A percentile compares a stretch with the other conserved stretches of the same genome.
Evolutionary conservation across 257 asterid species (phyloP).

Genomic region (Asclepias syriaca): DNA sequence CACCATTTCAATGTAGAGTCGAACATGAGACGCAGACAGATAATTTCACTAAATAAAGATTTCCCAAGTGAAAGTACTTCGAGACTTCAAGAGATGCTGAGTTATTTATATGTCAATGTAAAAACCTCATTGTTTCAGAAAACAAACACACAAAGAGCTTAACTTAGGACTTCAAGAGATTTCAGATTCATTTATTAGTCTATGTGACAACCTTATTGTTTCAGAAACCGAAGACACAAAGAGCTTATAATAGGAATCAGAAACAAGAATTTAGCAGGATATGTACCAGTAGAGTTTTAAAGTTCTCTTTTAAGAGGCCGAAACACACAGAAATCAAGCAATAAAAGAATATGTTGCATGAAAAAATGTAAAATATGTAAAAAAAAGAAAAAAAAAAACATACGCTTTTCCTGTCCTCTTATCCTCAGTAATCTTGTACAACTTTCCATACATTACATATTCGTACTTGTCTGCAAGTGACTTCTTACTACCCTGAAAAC

Average conservation of each 20-base stretch:
- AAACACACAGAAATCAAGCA: neutral
- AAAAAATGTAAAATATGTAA: neutral
- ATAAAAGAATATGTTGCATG: neutral
- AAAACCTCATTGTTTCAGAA: neutral
- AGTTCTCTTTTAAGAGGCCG: neutral
- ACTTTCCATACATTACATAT: constrained; percentile 90
- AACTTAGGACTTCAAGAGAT: no score
- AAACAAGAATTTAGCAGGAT: neutral
- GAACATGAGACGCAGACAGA: neutral
- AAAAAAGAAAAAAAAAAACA: constrained; percentile 21
- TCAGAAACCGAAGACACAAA: no score
- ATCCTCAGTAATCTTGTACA: constrained; percentile 79
- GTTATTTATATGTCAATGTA: neutral
- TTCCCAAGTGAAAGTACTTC: neutral
- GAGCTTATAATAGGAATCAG: neutral
- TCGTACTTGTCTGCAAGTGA: constrained; percentile 86
- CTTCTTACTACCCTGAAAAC: constrained; percentile 61
- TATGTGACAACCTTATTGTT: neutral
- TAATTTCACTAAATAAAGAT: neutral
- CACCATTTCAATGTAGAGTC: neutral
- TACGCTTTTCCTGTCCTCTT: constrained; percentile 65
- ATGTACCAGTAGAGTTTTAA: neutral
- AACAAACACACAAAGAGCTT: no score
- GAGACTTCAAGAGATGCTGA: neutral
- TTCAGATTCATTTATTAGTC: neutral